Conservation (phyloP, 192 early-diverging fungal genomes). For the Mortierella claussenii region DNA sequence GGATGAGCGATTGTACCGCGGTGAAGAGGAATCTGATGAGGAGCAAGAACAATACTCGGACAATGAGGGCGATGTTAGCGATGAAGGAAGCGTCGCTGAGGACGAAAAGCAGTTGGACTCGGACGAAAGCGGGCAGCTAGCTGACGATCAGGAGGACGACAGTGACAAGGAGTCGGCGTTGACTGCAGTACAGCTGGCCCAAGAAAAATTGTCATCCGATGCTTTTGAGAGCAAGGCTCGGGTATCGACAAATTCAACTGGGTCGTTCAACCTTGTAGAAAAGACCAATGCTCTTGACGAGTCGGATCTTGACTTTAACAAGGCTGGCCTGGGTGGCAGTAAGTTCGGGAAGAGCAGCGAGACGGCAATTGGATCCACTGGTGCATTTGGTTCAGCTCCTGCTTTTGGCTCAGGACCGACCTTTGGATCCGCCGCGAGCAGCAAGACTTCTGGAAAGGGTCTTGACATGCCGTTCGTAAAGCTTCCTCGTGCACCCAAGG, state of each 20-base stretch:
- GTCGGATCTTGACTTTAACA: slow-evolving; percentile 22
- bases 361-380: neutral
- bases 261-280: slow-evolving; percentile 27
- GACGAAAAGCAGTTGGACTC: neutral
- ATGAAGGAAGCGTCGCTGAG: neutral
- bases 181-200: slow-evolving; percentile 21
- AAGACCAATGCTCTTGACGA: slow-evolving; percentile 15
- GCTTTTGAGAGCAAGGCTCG: neutral
- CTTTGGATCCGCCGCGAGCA: slow-evolving; percentile 2
- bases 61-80: neutral
- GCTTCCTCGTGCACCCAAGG: slow-evolving; percentile 24
- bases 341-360: neutral
- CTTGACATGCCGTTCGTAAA: slow-evolving; percentile 40
- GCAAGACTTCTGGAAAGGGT: slow-evolving; percentile 4
- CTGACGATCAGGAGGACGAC: slow-evolving; percentile 5
- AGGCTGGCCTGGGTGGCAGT: slow-evolving; percentile 9
- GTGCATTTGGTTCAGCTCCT: neutral
- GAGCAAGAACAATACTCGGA: slow-evolving; percentile 1
- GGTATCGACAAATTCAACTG: neutral
- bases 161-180: slow-evolving; percentile 50
- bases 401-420: slow-evolving; percentile 9
- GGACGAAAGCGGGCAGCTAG: slow-evolving; percentile 1
- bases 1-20: neutral
- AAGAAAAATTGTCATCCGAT: neutral
- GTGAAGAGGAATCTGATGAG: slow-evolving; percentile 1